These are phyloP conservation scores for Quercus aquifolioides DNA, from an alignment of 306 rosid species.

Conservation along the genomic window DNA sequence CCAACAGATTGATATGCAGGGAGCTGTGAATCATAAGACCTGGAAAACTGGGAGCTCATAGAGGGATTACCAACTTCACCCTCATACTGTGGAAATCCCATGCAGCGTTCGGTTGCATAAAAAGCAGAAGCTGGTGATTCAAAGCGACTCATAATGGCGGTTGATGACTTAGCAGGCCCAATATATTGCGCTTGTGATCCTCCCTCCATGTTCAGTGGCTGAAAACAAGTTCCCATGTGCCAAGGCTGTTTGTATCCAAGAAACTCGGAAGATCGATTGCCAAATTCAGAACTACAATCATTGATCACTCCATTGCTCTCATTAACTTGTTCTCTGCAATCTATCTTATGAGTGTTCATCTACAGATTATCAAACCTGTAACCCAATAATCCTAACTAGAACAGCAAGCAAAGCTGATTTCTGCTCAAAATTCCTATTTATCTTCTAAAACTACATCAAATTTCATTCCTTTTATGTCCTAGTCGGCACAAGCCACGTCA, in stretches of 20 bases:
- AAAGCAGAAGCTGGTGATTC: constrained; percentile 72
- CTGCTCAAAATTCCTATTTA: constrained; percentile 14
- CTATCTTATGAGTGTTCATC: constrained; percentile 55
- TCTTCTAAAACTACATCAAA: constrained; percentile 17
- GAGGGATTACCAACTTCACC: constrained; percentile 29
- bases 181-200: constrained; percentile 30
- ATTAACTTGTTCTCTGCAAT: constrained; percentile 36
- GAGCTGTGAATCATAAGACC: constrained; percentile 31
- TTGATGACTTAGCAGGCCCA: constrained; percentile 30
- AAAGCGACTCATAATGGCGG: constrained; percentile 49
- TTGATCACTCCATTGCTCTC: constrained; percentile 36
- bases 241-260: constrained; percentile 38
- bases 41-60: constrained; percentile 28
- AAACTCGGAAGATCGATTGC: constrained; percentile 31
- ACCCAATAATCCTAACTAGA: neutral
- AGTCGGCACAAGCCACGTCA: neutral
- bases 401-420: neutral
- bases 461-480: neutral
- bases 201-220: constrained; percentile 35
- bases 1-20: constrained; percentile 47
- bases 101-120: constrained; percentile 62
- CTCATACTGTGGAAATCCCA: constrained; percentile 66
- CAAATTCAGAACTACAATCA: constrained; percentile 34
- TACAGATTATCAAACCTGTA: constrained; percentile 7
- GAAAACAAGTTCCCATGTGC: constrained; percentile 45